Evolutionary conservation across 129 eudicot species (phyloP).

Genomic region (carrot (Daucus carota)): DH1_v3.0 NC_030389.2:42620501-42621000

Average conservation of each 20-base stretch:
- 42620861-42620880: background rate
- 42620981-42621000: background rate
- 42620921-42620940: background rate
- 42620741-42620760: constrained; percentile 49
- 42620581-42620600: constrained; percentile 41
- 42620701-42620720: constrained; percentile 27
- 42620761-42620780: constrained; percentile 49
- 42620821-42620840: background rate
- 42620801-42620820: constrained; percentile 47
- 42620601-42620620: constrained; percentile 60
- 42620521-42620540: constrained; percentile 54
- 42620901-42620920: background rate
- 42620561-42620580: constrained; percentile 54
- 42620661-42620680: background rate
- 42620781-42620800: constrained; percentile 51
- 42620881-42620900: background rate
- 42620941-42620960: background rate
- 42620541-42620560: constrained; percentile 58
- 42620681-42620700: background rate
- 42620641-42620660: constrained; percentile 4
- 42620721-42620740: constrained; percentile 46
- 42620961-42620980: background rate
- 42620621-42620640: background rate
- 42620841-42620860: constrained; percentile 10
- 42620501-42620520: background rate